Evolutionary conservation across 1,284 basidiomycete species (phyloP).

Genomic region (Hymenochaete sp.): DNA sequence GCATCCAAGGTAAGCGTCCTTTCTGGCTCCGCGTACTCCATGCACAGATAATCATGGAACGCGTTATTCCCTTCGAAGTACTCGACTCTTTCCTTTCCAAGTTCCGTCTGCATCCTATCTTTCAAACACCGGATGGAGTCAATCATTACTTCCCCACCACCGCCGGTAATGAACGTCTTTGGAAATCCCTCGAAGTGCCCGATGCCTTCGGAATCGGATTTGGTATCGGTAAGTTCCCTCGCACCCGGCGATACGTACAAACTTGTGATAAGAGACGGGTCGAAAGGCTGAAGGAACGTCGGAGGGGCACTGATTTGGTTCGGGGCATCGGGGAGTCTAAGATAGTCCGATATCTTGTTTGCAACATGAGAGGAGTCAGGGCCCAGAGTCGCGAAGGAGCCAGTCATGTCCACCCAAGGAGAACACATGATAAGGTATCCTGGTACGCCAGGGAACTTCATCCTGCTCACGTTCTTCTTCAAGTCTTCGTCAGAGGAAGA

Average conservation of each 20-base stretch:
- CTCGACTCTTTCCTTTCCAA: slow-evolving; percentile 17
- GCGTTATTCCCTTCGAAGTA: slow-evolving; percentile 19
- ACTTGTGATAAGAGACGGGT: too few relatives aligned
- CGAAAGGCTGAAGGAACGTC: slow-evolving; percentile 34
- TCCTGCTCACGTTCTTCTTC: slow-evolving; percentile 23
- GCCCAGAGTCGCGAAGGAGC: slow-evolving; percentile 26
- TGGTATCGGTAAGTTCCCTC: too few relatives aligned
- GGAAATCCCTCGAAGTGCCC: slow-evolving; percentile 48
- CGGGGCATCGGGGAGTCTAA: slow-evolving; percentile 20
- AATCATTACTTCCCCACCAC: slow-evolving; percentile 43
- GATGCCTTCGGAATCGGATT: slow-evolving; percentile 23
- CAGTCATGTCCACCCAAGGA: slow-evolving; percentile 48
- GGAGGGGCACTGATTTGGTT: slow-evolving; percentile 17
- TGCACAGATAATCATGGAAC: slow-evolving; percentile 20
- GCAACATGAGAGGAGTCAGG: slow-evolving; percentile 27
- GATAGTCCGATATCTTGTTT: slow-evolving; percentile 34
- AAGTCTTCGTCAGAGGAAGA: too few relatives aligned
- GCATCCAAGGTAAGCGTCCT: slow-evolving; percentile 4
- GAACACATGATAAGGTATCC: slow-evolving; percentile 47
- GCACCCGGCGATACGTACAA: too few relatives aligned
- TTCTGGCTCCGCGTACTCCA: slow-evolving; percentile 12
- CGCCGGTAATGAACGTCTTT: slow-evolving; percentile 43
- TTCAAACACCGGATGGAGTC: slow-evolving; percentile 40
- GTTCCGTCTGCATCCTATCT: slow-evolving; percentile 31
- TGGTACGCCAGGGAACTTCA: slow-evolving; percentile 35